phyloP scores from a whole-genome alignment of 225 moss, liverwort and hornwort genomes.

The Physcomitrium patens region DNA sequence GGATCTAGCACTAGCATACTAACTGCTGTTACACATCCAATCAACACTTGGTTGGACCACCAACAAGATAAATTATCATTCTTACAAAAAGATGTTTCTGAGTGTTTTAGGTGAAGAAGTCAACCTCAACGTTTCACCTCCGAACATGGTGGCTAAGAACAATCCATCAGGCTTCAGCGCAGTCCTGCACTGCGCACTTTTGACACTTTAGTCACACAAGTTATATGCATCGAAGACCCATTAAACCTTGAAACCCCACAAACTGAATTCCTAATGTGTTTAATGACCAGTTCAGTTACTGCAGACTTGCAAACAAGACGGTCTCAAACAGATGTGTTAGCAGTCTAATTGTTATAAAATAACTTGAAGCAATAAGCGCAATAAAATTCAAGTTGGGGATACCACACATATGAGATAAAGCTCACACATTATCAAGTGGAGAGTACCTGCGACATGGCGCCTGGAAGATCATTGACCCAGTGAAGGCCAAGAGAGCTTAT shows the following conservation, averaged over 20 bases:
- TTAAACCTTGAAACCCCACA: too few species aligned
- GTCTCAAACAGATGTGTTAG: not conserved
- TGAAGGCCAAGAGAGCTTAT: conserved; percentile 96
- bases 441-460: conserved; percentile 90
- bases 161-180: conserved; percentile 97
- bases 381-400: not conserved
- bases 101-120: not conserved
- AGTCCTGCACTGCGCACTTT: conserved; percentile 79
- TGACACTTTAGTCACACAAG: conserved; percentile 23
- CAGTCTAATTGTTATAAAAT: not conserved
- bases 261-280: too few species aligned
- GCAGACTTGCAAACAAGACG: not conserved
- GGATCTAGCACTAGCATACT: conserved; percentile 9
- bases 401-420: conserved; percentile 8
- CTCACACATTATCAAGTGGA: conserved; percentile 22
- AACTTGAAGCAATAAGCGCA: not conserved
- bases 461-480: conserved; percentile 98
- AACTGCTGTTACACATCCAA: not conserved
- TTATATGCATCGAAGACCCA: not conserved
- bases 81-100: not conserved
- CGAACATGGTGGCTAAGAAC: conserved; percentile 94
- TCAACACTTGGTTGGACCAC: not conserved
- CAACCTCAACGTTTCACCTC: conserved; percentile 95
- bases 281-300: too few species aligned
- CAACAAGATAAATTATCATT: conserved; percentile 11